These are phyloP conservation scores for Cyphellophora attinorum DNA, from an alignment of 2,329 filamentous ascomycete genomes.

Conservation along the genomic window DNA sequence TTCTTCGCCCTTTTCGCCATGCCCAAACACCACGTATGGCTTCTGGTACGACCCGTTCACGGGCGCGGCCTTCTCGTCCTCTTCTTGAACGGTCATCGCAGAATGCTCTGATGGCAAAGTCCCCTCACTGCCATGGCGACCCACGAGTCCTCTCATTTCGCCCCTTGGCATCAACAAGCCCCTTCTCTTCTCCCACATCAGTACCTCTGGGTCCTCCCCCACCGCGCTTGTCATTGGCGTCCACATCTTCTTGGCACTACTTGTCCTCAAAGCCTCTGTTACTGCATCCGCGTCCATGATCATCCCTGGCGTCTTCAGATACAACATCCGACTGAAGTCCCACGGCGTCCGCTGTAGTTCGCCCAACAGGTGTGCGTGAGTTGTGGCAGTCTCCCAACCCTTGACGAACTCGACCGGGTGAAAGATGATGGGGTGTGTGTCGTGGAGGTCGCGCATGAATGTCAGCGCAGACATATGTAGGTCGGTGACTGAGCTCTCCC, in stretches of 20 bases:
- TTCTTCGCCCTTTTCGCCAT: neutral
- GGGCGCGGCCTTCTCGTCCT: slow-evolving; percentile 4
- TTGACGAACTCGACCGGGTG: slow-evolving; percentile 14
- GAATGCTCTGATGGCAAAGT: too few species aligned
- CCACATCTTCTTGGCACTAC: slow-evolving; percentile 9
- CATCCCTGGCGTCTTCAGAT: slow-evolving; percentile 32
- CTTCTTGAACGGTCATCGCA: neutral
- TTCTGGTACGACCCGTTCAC: slow-evolving; percentile 2
- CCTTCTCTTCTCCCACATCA: slow-evolving; percentile 9
- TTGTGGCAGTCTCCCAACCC: slow-evolving; percentile 5
- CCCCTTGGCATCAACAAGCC: slow-evolving; percentile 13
- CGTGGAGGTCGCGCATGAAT: slow-evolving; percentile 28
- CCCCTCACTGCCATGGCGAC: neutral
- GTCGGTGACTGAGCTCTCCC: slow-evolving; percentile 22
- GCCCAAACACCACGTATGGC: slow-evolving; percentile 16
- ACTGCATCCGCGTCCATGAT: slow-evolving; percentile 27
- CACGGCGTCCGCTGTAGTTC: slow-evolving; percentile 15
- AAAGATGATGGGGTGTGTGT: slow-evolving; percentile 28
- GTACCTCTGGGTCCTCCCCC: slow-evolving; percentile 13
- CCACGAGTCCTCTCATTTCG: slow-evolving; percentile 9
- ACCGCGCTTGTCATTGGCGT: slow-evolving; percentile 10
- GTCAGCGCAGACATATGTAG: slow-evolving; percentile 23
- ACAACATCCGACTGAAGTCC: slow-evolving; percentile 33
- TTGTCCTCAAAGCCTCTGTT: slow-evolving; percentile 25
- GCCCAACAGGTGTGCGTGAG: slow-evolving; percentile 14